Evolutionary conservation across 2,329 filamentous ascomycete genomes (phyloP).

Genomic region (Colletotrichum aenigma): DNA sequence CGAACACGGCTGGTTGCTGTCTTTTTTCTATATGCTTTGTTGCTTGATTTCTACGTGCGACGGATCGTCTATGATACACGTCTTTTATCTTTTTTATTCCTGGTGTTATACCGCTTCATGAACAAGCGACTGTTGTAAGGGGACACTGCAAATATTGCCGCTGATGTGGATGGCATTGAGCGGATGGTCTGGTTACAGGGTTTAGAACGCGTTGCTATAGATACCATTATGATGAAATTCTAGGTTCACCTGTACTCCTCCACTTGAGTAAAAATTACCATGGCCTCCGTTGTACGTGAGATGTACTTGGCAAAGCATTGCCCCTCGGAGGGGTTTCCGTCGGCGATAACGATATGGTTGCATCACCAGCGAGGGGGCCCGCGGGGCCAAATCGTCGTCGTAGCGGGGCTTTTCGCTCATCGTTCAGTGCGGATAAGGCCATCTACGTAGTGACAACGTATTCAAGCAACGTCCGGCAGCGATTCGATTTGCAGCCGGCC

Average conservation of each 20-base stretch:
- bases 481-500: not conserved
- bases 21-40: not conserved
- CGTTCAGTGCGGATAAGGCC: not conserved
- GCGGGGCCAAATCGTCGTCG: not conserved
- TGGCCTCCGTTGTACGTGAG: not conserved
- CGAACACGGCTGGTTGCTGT: not conserved
- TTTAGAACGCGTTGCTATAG: slow-evolving; percentile 20
- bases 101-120: slow-evolving; percentile 5
- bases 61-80: not conserved
- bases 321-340: not conserved
- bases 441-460: not conserved
- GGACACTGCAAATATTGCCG: slow-evolving; percentile 1
- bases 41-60: not conserved
- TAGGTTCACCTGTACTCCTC: not conserved
- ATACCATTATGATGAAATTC: slow-evolving; percentile 19
- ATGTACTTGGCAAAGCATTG: not conserved
- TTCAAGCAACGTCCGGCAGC: not conserved
- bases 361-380: not conserved
- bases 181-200: slow-evolving; percentile 14
- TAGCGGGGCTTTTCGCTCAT: not conserved
- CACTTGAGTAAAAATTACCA: not conserved
- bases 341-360: not conserved
- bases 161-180: not conserved
- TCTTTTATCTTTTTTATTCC: not conserved
- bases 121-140: slow-evolving; percentile 8